A percentile compares a stretch with the other conserved stretches of the same genome.
phyloP scores from a whole-genome alignment of 2,329 filamentous ascomycete genomes.

The Neofusicoccum umdonicola region DNA sequence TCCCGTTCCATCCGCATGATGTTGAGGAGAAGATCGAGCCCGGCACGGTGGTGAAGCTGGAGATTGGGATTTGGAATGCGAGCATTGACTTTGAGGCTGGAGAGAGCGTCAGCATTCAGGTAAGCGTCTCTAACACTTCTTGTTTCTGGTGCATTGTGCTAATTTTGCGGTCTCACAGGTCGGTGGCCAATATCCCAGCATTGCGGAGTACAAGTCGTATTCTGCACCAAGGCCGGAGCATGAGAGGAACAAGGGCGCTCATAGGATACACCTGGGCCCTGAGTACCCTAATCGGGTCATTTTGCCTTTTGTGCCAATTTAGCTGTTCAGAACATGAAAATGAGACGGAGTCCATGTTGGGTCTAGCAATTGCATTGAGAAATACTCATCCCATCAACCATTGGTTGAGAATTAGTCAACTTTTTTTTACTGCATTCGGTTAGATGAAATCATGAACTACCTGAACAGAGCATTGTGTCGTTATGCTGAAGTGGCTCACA shows the following conservation, averaged over 20 bases:
- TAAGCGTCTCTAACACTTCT: not conserved
- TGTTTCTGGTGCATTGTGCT: not conserved
- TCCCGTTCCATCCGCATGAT: conserved; percentile 40
- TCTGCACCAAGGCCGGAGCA: conserved; percentile 40
- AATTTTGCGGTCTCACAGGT: conserved; percentile 14
- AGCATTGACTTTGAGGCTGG: conserved; percentile 47
- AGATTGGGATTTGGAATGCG: conserved; percentile 50
- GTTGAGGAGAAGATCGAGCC: conserved; percentile 41
- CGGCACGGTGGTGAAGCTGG: conserved; percentile 44
- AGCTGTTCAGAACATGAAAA: too few relatives aligned
- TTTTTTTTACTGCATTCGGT: not conserved
- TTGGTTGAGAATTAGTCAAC: not conserved
- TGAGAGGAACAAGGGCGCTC: conserved; percentile 42
- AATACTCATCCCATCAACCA: too few relatives aligned
- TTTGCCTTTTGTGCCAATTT: conserved; percentile 32
- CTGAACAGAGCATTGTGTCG: too few relatives aligned
- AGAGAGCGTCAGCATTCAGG: conserved; percentile 29
- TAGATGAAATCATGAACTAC: not conserved
- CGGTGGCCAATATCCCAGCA: conserved; percentile 29
- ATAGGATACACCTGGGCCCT: conserved; percentile 39
- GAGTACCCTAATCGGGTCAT: conserved; percentile 40
- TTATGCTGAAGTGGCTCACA: not conserved
- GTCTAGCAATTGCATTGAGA: too few relatives aligned
- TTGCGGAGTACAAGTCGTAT: conserved; percentile 42
- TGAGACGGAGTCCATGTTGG: too few relatives aligned